These are phyloP conservation scores for Gossypium australe DNA, from an alignment of 345 rosid species.

Conservation along the genomic window DNA sequence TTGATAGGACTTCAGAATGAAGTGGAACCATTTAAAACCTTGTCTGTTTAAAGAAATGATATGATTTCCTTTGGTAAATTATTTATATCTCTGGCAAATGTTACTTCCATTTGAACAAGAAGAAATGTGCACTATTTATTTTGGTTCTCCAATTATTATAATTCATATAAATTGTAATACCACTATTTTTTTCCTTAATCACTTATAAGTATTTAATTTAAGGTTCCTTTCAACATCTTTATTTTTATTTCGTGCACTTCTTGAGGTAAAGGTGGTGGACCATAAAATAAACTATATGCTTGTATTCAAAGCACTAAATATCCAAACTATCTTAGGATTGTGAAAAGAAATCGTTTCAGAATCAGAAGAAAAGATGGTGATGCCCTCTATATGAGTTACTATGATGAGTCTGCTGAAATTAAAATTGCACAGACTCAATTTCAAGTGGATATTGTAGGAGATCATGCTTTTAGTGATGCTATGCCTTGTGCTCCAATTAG, in stretches of 20 bases:
- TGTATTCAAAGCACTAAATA: neutral
- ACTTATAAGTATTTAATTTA: neutral
- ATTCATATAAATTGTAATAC: neutral
- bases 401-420: neutral
- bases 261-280: neutral
- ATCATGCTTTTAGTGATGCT: neutral
- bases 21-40: neutral
- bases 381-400: neutral
- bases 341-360: neutral
- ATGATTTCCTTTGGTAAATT: neutral
- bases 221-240: neutral
- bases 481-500: slow-evolving; percentile 11
- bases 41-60: neutral
- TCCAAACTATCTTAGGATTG: neutral
- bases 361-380: neutral
- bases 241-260: neutral
- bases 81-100: neutral
- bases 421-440: neutral
- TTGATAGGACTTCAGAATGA: neutral
- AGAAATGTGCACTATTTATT: neutral
- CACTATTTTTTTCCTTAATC: neutral
- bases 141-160: neutral
- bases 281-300: neutral
- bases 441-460: neutral
- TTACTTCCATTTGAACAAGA: neutral